Evolutionary conservation across 2,329 filamentous ascomycete species (phyloP).

Genomic region (Aspergillus terreus): DNA sequence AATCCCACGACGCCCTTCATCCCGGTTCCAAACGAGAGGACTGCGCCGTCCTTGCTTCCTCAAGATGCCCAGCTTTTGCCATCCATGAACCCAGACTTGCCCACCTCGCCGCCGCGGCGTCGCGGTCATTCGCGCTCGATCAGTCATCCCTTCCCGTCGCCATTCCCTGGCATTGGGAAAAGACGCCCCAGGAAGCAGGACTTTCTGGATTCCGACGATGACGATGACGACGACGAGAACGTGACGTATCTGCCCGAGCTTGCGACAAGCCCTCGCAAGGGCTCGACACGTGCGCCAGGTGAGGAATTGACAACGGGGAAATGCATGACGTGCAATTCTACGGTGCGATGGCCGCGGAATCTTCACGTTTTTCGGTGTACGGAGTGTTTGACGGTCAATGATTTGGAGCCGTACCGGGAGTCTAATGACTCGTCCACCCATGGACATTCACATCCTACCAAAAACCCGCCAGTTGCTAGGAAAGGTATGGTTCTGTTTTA

Average conservation of each 20-base stretch:
- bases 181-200: constrained; percentile 49
- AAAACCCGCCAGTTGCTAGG: constrained; percentile 14
- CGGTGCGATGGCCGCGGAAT: constrained; percentile 73
- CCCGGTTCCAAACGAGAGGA: constrained; percentile 16
- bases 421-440: constrained; percentile 15
- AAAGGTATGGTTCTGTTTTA: constrained; percentile 20
- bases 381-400: constrained; percentile 80
- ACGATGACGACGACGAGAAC: constrained; percentile 40
- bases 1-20: constrained; percentile 16
- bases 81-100: constrained; percentile 17
- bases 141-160: constrained; percentile 74
- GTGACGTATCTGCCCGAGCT: constrained; percentile 29
- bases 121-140: constrained; percentile 61
- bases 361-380: constrained; percentile 75
- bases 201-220: constrained; percentile 45
- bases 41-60: constrained; percentile 16
- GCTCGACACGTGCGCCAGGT: constrained; percentile 34
- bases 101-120: constrained; percentile 17
- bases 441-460: constrained; percentile 18
- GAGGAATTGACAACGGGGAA: constrained; percentile 66
- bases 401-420: constrained; percentile 54
- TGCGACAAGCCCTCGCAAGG: constrained; percentile 39
- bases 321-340: constrained; percentile 82
- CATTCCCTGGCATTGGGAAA: constrained; percentile 58
- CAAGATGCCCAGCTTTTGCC: constrained; percentile 24